phyloP scores from a whole-genome alignment of 1,284 basidiomycete species.

The Ceratobasidium sp. region DNA sequence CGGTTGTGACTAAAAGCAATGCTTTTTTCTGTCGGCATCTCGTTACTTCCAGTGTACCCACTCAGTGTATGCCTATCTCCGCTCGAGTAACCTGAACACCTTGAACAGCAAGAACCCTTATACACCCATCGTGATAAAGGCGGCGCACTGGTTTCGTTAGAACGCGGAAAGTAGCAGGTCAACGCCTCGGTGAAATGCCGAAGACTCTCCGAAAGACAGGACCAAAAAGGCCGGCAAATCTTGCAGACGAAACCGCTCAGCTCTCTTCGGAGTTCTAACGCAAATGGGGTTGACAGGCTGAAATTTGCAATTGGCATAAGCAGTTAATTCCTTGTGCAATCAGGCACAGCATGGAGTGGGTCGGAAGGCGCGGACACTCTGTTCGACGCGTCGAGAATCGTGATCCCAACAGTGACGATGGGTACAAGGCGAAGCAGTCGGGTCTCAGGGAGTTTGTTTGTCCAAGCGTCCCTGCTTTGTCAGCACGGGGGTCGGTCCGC shows the following conservation, averaged over 20 bases:
- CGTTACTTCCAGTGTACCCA: background rate
- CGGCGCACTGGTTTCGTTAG: background rate
- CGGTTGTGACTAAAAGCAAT: background rate
- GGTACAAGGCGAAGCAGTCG: background rate
- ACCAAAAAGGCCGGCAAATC: constrained; percentile 11
- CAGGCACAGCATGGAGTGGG: constrained; percentile 13
- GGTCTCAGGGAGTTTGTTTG: constrained; percentile 18
- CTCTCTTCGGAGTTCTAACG: constrained; percentile 5
- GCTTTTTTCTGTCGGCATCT: background rate
- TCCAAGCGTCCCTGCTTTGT: background rate
- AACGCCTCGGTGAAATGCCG: constrained; percentile 30
- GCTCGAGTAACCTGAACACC: background rate
- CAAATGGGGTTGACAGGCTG: constrained; percentile 21
- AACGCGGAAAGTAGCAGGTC: constrained; percentile 2
- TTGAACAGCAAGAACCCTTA: background rate
- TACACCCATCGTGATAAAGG: background rate
- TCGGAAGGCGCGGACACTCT: background rate
- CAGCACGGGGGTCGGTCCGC: constrained; percentile 34
- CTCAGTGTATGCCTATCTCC: background rate
- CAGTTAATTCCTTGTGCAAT: constrained; percentile 6
- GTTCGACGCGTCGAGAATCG: constrained; percentile 28
- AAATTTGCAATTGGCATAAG: constrained; percentile 2
- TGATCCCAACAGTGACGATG: constrained; percentile 27
- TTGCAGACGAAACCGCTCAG: background rate
- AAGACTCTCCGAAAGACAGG: constrained; percentile 34